Evolutionary conservation across 805 yeast genomes (phyloP), one percentile per base, ranked within the genome.

Genomic region (Suhomyces sp.): DNA sequence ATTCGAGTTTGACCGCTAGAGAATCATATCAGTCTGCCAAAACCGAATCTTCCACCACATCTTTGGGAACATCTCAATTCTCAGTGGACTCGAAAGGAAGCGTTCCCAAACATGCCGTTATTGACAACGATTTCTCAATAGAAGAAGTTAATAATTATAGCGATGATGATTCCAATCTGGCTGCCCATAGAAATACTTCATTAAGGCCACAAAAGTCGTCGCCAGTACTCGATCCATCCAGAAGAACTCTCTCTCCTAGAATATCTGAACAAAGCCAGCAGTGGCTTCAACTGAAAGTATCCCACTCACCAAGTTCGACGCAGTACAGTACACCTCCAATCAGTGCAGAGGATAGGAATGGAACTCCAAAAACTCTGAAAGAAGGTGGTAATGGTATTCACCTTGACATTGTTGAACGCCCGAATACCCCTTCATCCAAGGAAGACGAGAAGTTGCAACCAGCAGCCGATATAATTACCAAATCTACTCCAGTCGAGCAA

Each of bases 141-240:
- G 73, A 67, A 47, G 73, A 68, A 42, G 42, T 44, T 8, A 54
- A 63, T 16, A 60, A 63, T 37, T 68, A 64, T 43, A 53, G 62
- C 18, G 72, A 67, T 40, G 70, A 65, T 31, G 68, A 64, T 11
- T 41, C 38, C 19, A 35, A 19, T 9, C 15, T 12, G 2, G 8
- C 31, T 11, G n/a, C 26, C 7, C 36, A 31, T 8, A 26, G 27
- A 25, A 35, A 38, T 20, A 36, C 47, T 2, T 38, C 44, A 1
- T 30, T 43, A 10, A 36, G 47, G 28, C 40, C 39, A 15, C 36
- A 18, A 15, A 39, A 27, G 28, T 29, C 32, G 5, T 31, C 25
- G 5, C 23, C 20, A 22, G 18, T 11, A 11, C n/a, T 15, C 17
- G 18, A 21, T 25, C 16, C 12, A 9, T n/a, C 7, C 9, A 25